A percentile compares a stretch with the other conserved stretches of the same genome.
These are phyloP conservation scores for Rhynchosporium agropyri DNA, from an alignment of 2,329 filamentous ascomycete genomes.

Conservation along the genomic window DNA sequence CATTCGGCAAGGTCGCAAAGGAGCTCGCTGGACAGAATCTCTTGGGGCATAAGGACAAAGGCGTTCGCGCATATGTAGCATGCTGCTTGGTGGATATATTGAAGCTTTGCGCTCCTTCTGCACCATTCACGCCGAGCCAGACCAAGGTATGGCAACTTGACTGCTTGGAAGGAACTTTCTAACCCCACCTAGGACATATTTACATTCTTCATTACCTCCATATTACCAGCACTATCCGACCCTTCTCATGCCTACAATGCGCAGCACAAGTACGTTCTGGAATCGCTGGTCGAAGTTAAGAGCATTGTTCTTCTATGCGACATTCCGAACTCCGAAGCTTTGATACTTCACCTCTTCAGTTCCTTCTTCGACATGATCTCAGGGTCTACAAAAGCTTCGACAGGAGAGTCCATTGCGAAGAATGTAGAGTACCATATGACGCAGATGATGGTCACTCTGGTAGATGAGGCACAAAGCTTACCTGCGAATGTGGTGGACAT, in stretches of 20 bases:
- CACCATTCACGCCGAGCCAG: slow-evolving; percentile 87
- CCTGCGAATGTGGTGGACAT: slow-evolving; percentile 85
- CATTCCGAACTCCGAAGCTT: slow-evolving; percentile 76
- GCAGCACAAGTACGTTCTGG: slow-evolving; percentile 89
- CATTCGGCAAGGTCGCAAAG: slow-evolving; percentile 80
- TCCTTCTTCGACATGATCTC: slow-evolving; percentile 92
- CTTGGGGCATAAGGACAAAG: slow-evolving; percentile 87
- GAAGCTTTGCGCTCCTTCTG: slow-evolving; percentile 89
- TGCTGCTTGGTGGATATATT: slow-evolving; percentile 93
- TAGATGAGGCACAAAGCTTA: slow-evolving; percentile 81
- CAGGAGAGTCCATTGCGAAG: slow-evolving; percentile 83
- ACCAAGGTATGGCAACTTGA: slow-evolving; percentile 68
- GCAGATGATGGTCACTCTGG: slow-evolving; percentile 77
- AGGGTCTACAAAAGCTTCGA: slow-evolving; percentile 70
- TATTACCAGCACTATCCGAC: slow-evolving; percentile 83
- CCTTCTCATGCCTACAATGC: slow-evolving; percentile 88
- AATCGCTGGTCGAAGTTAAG: slow-evolving; percentile 88
- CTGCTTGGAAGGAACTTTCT: slow-evolving; percentile 20
- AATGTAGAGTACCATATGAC: slow-evolving; percentile 94
- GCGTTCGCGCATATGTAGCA: slow-evolving; percentile 85
- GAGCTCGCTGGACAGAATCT: slow-evolving; percentile 82
- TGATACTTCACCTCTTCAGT: slow-evolving; percentile 81
- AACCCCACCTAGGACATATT: slow-evolving; percentile 76
- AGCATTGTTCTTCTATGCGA: slow-evolving; percentile 92
- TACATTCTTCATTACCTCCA: slow-evolving; percentile 79